Evolutionary conservation across 371 early-diverging fungal genomes (phyloP).

Genomic region (Dichotomocladium elegans): DNA sequence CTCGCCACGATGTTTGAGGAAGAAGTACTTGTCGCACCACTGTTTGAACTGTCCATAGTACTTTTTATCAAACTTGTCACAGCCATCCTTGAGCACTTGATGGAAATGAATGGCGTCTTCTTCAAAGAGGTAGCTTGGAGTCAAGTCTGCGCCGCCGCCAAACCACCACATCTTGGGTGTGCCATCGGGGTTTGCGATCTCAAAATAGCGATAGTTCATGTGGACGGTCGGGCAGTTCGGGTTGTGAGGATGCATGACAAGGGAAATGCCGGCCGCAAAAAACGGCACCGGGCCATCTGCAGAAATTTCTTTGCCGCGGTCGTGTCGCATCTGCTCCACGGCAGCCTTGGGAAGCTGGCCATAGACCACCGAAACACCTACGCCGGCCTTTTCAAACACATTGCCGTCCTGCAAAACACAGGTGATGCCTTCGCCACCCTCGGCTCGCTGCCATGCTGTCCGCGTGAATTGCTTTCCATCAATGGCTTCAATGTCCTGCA

Average conservation of each 20-base stretch:
- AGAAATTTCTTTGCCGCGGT: conserved; percentile 51
- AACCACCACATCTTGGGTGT: conserved; percentile 79
- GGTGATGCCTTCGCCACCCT: conserved; percentile 89
- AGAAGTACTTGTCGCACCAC: conserved; percentile 86
- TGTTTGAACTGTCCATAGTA: conserved; percentile 78
- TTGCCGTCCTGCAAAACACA: conserved; percentile 89
- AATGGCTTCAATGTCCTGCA: conserved; percentile 51
- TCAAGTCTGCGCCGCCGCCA: conserved; percentile 85
- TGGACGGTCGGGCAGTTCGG: conserved; percentile 96
- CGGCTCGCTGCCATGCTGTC: conserved; percentile 77
- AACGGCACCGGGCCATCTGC: conserved; percentile 57
- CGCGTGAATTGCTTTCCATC: conserved; percentile 69
- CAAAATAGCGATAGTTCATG: conserved; percentile 96
- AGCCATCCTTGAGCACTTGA: conserved; percentile 69
- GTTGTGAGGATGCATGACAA: conserved; percentile 94
- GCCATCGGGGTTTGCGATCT: conserved; percentile 64
- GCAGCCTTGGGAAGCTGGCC: conserved; percentile 74
- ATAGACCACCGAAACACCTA: conserved; percentile 77
- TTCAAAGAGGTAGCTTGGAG: conserved; percentile 74
- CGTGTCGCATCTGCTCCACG: conserved; percentile 77
- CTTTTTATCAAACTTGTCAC: conserved; percentile 65
- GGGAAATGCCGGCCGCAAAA: conserved; percentile 89
- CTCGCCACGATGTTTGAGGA: conserved; percentile 73
- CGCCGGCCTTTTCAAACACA: conserved; percentile 95
- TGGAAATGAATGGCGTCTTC: conserved; percentile 85